Conservation (phyloP, 495 filamentous ascomycete genomes). For the Talaromyces wortmannii region DNA sequence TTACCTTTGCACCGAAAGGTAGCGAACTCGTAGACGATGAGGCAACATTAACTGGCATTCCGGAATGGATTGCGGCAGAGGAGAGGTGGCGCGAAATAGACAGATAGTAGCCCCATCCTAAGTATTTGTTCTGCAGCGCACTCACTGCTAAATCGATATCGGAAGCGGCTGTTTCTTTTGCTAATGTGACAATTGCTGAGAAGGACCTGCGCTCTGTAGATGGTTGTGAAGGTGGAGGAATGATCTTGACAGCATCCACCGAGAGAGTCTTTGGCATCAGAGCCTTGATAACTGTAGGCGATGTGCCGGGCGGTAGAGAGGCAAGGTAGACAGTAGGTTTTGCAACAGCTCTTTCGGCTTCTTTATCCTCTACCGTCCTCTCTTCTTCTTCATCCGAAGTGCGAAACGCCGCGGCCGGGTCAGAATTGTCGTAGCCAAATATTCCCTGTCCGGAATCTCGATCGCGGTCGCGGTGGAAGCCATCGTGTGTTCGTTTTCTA, state of each 20-base stretch:
- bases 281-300: conserved; percentile 65
- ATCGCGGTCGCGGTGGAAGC: conserved; percentile 35
- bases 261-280: conserved; percentile 60
- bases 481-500: conserved; percentile 46
- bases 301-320: conserved; percentile 56
- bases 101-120: conserved; percentile 83
- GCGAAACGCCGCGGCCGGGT: conserved; percentile 40
- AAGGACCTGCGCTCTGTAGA: conserved; percentile 67
- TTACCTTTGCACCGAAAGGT: conserved; percentile 79
- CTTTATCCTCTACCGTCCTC: conserved; percentile 32
- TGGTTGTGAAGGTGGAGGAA: conserved; percentile 52
- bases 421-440: conserved; percentile 52
- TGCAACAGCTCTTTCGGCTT: conserved; percentile 66
- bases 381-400: conserved; percentile 47
- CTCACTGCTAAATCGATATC: conserved; percentile 81
- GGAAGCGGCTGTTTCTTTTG: conserved; percentile 74
- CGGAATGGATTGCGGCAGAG: conserved; percentile 62
- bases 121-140: conserved; percentile 73
- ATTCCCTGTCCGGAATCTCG: conserved; percentile 32
- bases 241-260: conserved; percentile 71
- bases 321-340: conserved; percentile 82
- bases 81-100: conserved; percentile 77
- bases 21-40: conserved; percentile 49
- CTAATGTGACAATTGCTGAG: conserved; percentile 77
- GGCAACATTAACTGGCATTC: conserved; percentile 39